A percentile compares a stretch with the other conserved stretches of the same genome.
Conservation (phyloP, 257 asterid genomes). For the Solanum acaule region DNA sequence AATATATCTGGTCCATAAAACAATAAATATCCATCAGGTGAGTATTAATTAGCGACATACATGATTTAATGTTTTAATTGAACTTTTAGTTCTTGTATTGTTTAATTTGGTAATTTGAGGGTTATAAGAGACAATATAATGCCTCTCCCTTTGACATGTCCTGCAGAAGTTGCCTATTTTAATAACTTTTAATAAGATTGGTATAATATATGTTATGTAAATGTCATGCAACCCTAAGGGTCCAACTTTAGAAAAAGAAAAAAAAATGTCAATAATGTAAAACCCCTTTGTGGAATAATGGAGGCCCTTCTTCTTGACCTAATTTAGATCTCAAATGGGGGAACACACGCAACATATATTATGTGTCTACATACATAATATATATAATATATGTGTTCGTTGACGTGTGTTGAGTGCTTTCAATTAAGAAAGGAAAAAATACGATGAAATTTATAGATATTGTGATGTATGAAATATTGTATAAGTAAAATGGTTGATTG, state of each 20-base stretch:
- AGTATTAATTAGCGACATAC: background rate
- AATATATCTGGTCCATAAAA: background rate
- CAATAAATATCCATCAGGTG: background rate
- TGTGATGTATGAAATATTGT: background rate
- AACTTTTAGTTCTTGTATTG: background rate
- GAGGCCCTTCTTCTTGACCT: background rate
- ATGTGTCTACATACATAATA: background rate
- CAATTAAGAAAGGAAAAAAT: background rate
- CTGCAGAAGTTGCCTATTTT: background rate
- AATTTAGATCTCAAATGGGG: background rate
- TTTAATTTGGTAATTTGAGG: background rate
- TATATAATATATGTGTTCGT: background rate
- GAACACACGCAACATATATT: background rate
- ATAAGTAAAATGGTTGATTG: background rate
- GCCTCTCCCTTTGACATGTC: background rate
- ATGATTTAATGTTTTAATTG: too few species aligned
- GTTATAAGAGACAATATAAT: background rate
- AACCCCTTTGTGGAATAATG: background rate
- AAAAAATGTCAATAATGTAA: background rate
- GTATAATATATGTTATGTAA: background rate
- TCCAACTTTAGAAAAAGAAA: background rate
- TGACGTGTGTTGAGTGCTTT: background rate
- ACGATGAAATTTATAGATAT: background rate
- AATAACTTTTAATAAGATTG: background rate
- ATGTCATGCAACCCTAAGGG: background rate